Base-by-base conservation (phyloP, 345 rosid species). In the Eucalyptus coolabah region DNA sequence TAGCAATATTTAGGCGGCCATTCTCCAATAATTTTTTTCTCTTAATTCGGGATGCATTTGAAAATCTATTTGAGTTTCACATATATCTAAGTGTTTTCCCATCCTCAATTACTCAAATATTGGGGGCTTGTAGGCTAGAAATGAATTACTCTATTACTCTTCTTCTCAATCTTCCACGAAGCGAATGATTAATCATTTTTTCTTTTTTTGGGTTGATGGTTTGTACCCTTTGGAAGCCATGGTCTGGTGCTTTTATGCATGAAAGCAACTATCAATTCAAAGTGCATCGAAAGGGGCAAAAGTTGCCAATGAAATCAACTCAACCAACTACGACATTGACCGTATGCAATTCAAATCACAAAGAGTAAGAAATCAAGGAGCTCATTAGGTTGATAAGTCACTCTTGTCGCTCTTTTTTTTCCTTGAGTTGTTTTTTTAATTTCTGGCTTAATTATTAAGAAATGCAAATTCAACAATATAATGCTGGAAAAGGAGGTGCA, bases 51-150 rank as follows among this genome's bases (percentile, higher is more conserved):
- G 2, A 72, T 72, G 8, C 15, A 2, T 37, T 72, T 21, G 83
- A 21, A 21, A 72, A 69, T 0, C 13, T 4, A 0, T 34, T 9
- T 34, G 7, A 69, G 2, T 1, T 69, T 69, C 24, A 34, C 1
- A 1, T 0, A 37, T 37, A 72, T 10, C 28, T 9, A 0, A 34
- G 26, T 34, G 8, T 37, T 19, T 42, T 72, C 2, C 26, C 3
- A 5, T 1, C 44, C 44, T 72, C 44, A 11, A 40, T 34, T 18
- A 9, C 81, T 69, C 44, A 69, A 69, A 69, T 69, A 23, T 69
- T 2, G 6, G 24, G 81, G 13, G 6, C 2, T 69, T 21, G 6
- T 32, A 7, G 3, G 3, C 21, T 6, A n/a, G 6, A 69, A 34
- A 69, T 69, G 81, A 34, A 72, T 34, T 17, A 10, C 26, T 1